Conservation (phyloP, 2,329 filamentous ascomycete species). For the Colletotrichum chrysophilum region DNA sequence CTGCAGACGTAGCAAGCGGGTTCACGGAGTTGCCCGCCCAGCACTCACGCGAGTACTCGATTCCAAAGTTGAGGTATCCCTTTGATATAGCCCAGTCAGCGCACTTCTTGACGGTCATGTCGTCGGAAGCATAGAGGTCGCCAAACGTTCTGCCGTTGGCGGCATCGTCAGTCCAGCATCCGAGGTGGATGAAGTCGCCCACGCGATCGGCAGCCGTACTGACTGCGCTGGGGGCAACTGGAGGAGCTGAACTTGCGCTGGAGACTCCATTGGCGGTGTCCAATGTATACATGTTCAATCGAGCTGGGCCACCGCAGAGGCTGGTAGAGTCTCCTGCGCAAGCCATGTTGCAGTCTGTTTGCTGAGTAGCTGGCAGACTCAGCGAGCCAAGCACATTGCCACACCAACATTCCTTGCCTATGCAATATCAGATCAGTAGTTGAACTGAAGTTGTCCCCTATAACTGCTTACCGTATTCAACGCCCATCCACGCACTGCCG, state of each 20-base stretch:
- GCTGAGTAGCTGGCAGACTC: conserved; percentile 32
- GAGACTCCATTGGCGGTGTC: background rate
- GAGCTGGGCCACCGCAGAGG: conserved; percentile 45
- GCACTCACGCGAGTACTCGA: conserved; percentile 46
- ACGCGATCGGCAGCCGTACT: conserved; percentile 8
- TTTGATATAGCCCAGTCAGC: conserved; percentile 41
- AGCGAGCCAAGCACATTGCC: conserved; percentile 39
- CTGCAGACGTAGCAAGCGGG: conserved; percentile 34
- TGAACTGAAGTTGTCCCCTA: background rate
- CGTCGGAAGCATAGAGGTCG: conserved; percentile 27
- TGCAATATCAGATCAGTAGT: background rate
- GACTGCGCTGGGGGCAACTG: conserved; percentile 19
- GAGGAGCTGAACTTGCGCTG: conserved; percentile 10
- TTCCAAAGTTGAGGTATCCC: conserved; percentile 44
- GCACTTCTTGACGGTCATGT: conserved; percentile 42
- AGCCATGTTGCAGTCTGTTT: conserved; percentile 42
- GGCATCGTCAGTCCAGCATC: conserved; percentile 27
- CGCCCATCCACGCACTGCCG: conserved; percentile 33
- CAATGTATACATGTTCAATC: conserved; percentile 47
- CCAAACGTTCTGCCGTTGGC: conserved; percentile 32
- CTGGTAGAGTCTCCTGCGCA: conserved; percentile 45
- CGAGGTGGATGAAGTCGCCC: background rate
- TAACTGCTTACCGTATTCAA: conserved; percentile 35
- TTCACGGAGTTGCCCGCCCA: conserved; percentile 46
- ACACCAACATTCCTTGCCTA: conserved; percentile 32